phyloP scores from a whole-genome alignment of 257 asterid species.

The Coffea eugenioides region DNA sequence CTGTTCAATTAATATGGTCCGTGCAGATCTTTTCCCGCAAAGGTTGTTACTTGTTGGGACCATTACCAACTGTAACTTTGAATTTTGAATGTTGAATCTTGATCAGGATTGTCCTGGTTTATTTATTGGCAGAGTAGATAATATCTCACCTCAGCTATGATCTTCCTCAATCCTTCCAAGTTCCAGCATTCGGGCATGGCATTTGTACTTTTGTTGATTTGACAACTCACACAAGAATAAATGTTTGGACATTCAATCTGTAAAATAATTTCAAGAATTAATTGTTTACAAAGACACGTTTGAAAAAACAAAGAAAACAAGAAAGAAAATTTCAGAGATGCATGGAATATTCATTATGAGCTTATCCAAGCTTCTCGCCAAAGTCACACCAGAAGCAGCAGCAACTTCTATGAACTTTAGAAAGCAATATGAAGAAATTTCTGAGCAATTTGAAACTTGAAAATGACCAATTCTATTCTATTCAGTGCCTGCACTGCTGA shows the following conservation, averaged over 20 bases:
- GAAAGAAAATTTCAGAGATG: too few species aligned
- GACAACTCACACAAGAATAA: background rate
- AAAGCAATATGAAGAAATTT: background rate
- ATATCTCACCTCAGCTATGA: background rate
- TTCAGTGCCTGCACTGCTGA: background rate
- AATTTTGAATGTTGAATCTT: background rate
- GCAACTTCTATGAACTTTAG: background rate
- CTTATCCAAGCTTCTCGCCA: too few species aligned
- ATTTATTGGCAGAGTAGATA: background rate
- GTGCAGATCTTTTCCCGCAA: background rate
- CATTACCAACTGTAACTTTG: background rate
- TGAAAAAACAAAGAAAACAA: too few species aligned
- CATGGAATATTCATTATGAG: background rate
- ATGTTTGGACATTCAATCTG: background rate
- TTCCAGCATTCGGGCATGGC: background rate
- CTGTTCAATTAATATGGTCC: background rate
- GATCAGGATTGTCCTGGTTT: background rate
- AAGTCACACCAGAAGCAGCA: background rate
- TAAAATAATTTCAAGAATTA: too few species aligned
- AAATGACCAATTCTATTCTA: background rate
- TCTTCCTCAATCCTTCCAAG: background rate
- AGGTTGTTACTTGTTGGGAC: background rate
- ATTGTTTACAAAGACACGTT: too few species aligned
- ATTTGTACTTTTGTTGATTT: background rate
- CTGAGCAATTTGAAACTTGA: background rate